Base-by-base conservation (phyloP, 2,329 filamentous ascomycete genomes). In the Neobulgaria alba region DNA sequence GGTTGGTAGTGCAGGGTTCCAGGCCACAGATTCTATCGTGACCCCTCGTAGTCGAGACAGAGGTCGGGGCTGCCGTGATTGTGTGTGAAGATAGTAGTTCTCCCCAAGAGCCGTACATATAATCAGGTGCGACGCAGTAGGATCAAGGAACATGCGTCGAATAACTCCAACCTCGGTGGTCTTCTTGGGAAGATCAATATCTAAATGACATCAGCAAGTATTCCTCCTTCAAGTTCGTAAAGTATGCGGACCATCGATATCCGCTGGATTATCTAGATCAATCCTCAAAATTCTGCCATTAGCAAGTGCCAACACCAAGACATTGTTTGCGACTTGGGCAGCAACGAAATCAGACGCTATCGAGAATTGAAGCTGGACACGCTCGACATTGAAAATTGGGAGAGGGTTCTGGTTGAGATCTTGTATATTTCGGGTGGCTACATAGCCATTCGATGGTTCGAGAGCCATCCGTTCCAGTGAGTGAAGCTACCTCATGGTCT, bases 41-140 rank as follows among this genome's bases (percentile, higher is more conserved):
- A 95, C 86, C 19, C 87, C 87, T 53, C 90, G 90, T 39, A 98
- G 66, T 42, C 87, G 77, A 10, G 83, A 79, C 26, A 98, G 70
- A 5, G 82, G 75, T 49, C 92, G 86, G 2, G 90, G 88, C 50
- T 89, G 83, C 52, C 87, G 83, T 23, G 89, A 92, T 61, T 96
- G 90, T 9, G 88, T 90, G 62, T 98, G 92, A 8, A 98, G 82
- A 63, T 98, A 98, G 68, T 89, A 98, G 66, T 94, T 96, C 63
- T 98, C 92, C 60, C 88, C 88, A 30, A 88, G 76, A 4, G 87
- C 83, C 3, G 92, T 98, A 60, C 84, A 88, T 52, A 98, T 79
- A 50, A 98, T 77, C 19, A 98, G 71, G 66, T 98, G 92, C 4
- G 88, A 95, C 19, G 92, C 92, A 9, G 90, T 95, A 19, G 92